Conservation (phyloP, 2,329 filamentous ascomycete genomes). For the Stenocarpella maydis region DNA sequence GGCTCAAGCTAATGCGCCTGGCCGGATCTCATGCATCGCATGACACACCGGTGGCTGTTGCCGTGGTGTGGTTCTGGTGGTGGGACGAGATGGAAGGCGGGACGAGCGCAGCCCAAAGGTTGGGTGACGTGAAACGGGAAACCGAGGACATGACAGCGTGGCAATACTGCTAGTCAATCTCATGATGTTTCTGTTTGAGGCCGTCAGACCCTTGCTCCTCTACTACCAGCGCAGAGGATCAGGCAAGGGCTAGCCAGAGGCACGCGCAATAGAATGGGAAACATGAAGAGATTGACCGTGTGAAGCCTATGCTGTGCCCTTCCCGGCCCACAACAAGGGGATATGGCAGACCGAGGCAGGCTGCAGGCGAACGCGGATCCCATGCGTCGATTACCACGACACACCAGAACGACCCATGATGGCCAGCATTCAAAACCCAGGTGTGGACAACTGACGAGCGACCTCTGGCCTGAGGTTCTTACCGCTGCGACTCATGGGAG, state of each 20-base stretch:
- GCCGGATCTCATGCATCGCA: conserved; percentile 56
- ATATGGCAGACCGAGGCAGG: conserved; percentile 36
- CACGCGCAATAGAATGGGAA: conserved; percentile 43
- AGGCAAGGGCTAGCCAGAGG: conserved; percentile 51
- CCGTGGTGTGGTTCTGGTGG: conserved; percentile 53
- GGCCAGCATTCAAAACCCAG: conserved; percentile 70
- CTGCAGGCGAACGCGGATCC: conserved; percentile 31
- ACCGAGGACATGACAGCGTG: conserved; percentile 53
- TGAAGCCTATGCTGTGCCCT: conserved; percentile 57
- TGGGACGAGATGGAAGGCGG: conserved; percentile 40
- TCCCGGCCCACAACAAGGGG: conserved; percentile 47
- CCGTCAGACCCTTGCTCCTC: conserved; percentile 51
- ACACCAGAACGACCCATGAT: conserved; percentile 41
- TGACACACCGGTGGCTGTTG: conserved; percentile 54
- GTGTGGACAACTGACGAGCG: conserved; percentile 76
- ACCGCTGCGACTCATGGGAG: conserved; percentile 78
- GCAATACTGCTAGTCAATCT: conserved; percentile 46
- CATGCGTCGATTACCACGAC: conserved; percentile 39
- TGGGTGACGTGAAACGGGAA: conserved; percentile 44
- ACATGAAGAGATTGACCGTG: conserved; percentile 54
- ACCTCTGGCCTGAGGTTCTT: conserved; percentile 76
- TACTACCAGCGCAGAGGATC: conserved; percentile 47
- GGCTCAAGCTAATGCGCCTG: conserved; percentile 65
- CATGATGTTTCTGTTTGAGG: conserved; percentile 56
- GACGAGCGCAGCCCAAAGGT: conserved; percentile 38